These are phyloP conservation scores for Diaporthe aspalathi DNA, from an alignment of 2,329 filamentous ascomycete species.

Conservation along the genomic window DNA sequence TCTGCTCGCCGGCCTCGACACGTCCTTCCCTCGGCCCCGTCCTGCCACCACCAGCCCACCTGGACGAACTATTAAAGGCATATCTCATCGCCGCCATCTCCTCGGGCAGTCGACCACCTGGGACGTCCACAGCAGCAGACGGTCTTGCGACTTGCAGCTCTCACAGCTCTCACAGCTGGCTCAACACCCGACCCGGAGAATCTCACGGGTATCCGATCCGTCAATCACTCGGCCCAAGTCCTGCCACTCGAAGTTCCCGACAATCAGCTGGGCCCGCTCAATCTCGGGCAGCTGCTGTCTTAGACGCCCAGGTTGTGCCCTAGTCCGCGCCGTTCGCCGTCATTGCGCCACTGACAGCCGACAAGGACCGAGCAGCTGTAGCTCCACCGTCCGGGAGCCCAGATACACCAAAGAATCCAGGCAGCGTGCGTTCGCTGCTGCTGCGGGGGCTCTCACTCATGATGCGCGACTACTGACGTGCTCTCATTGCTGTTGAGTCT, in stretches of 20 bases:
- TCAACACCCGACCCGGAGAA: neutral
- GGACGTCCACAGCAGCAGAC: neutral
- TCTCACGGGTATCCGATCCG: neutral
- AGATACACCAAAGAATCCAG: neutral
- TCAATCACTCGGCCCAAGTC: neutral
- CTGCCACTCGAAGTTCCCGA: neutral
- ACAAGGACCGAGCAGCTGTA: conserved; percentile 1
- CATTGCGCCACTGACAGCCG: conserved; percentile 16
- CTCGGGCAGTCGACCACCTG: neutral
- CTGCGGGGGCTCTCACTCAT: conserved; percentile 7
- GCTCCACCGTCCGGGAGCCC: conserved; percentile 8
- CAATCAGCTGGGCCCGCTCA: neutral
- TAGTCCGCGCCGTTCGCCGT: neutral
- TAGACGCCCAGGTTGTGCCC: neutral
- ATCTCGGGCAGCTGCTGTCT: neutral
- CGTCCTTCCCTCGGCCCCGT: no score
- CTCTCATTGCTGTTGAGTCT: neutral
- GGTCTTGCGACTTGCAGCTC: neutral
- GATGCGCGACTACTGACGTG: neutral
- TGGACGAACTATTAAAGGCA: no score
- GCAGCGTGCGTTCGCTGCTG: neutral
- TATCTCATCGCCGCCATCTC: no score
- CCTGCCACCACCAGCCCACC: conserved; percentile 16
- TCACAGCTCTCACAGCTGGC: no score
- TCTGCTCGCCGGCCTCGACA: no score